Evolutionary conservation across 306 rosid species (phyloP), one percentile per base, ranked within the genome.

Genomic region (Acacia crassicarpa): DNA sequence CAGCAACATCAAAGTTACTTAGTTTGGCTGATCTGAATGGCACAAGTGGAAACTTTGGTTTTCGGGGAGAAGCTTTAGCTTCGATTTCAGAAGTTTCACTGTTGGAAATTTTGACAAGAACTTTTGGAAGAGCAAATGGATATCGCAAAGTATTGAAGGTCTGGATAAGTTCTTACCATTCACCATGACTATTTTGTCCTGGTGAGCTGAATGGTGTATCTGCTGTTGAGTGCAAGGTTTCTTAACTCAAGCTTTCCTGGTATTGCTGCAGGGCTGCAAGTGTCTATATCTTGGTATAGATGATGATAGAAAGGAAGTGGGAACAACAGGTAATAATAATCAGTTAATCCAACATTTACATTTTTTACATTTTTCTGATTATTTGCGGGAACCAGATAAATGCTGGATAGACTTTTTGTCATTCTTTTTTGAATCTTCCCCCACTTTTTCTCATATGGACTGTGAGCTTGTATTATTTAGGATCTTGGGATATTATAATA

Each of bases 41-140:
- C 65, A 82, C 79, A 30, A 80, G 84, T 54, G 83, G 65, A 83
- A 89, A 86, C 87, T 93, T 93, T n/a, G 99, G 98, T 70, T 95
- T 88, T 76, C 92, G 92, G 62, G 99, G 99, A 81, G 97, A 95
- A 83, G 91, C 98, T 77, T 83, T 95, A 89, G 98, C 99, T 85
- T 95, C 98, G 79, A 92, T 95, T 83, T 92, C 97, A 1, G 97
- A 93, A 48, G 81, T 93, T 25, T 91, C 99, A 5, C 79, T 95
- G 87, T 75, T 93, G 85, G 98, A 95, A 85, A 90, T 95, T 72
- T 86, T 93, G 71, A 89, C 99, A 67, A 92, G 92, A 91, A 85
- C 92, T 73, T 73, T 67, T 82, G 98, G 98, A 87, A 91, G 93
- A 88, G 91, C 97, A 23, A 95, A 93, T 92, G 99, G 98, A 84